Evolutionary conservation across 805 yeast genomes (phyloP).

Genomic region (Candida railenensis): DNA sequence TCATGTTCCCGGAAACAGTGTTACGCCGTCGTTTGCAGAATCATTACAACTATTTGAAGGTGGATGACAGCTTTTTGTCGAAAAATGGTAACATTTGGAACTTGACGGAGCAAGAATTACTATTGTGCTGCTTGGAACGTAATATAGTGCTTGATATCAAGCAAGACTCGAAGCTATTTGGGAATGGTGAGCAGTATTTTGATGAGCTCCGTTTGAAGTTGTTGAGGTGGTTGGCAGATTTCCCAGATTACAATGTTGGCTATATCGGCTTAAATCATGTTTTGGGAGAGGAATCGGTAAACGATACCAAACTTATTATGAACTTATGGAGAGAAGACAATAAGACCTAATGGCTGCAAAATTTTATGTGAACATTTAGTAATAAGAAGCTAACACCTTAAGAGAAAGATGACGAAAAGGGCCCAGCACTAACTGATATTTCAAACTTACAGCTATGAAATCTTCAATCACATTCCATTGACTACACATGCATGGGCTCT

Average conservation of each 20-base stretch:
- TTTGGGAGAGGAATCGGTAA: neutral
- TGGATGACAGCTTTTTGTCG: slow-evolving; percentile 51
- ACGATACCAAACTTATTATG: neutral
- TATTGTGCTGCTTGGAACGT: slow-evolving; percentile 55
- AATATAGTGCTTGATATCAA: slow-evolving; percentile 44
- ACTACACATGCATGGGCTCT: too few species aligned
- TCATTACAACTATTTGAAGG: slow-evolving; percentile 44
- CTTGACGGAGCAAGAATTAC: slow-evolving; percentile 49
- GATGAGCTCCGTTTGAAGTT: slow-evolving; percentile 36
- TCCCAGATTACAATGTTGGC: slow-evolving; percentile 40
- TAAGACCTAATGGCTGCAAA: neutral
- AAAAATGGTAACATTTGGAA: slow-evolving; percentile 45
- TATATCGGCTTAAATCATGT: slow-evolving; percentile 28
- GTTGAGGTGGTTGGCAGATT: slow-evolving; percentile 38
- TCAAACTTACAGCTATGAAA: too few species aligned
- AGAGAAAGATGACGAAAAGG: too few species aligned
- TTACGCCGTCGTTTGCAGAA: slow-evolving; percentile 35
- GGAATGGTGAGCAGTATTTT: slow-evolving; percentile 17
- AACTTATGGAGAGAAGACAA: slow-evolving; percentile 1
- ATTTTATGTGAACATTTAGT: too few species aligned
- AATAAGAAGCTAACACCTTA: too few species aligned
- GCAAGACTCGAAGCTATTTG: slow-evolving; percentile 20
- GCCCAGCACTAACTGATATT: too few species aligned
- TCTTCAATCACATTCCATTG: too few species aligned
- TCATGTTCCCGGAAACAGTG: slow-evolving; percentile 35